A percentile compares a stretch with the other conserved stretches of the same genome.
Evolutionary conservation across 495 filamentous ascomycete species (phyloP).

Genomic region (Cetradonia linearis): DNA sequence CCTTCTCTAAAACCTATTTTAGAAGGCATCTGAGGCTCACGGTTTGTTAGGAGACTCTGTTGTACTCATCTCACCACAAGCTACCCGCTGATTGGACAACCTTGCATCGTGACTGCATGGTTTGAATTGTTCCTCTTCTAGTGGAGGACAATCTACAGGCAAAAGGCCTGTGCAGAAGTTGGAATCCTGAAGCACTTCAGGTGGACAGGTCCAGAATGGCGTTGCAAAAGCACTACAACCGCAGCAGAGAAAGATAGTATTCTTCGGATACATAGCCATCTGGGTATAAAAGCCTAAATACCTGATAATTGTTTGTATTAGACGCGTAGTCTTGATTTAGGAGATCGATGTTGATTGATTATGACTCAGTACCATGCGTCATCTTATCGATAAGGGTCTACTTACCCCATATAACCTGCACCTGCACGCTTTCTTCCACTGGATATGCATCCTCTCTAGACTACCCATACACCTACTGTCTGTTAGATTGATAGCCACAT

Average conservation of each 20-base stretch:
- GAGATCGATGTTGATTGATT: background rate
- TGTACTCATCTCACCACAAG: constrained; percentile 82
- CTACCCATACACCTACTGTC: background rate
- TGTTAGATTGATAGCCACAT: background rate
- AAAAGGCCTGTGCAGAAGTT: background rate
- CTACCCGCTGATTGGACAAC: constrained; percentile 26
- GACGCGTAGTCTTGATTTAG: background rate
- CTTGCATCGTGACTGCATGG: background rate
- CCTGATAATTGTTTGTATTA: background rate
- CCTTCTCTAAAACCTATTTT: background rate
- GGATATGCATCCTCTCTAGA: constrained; percentile 6
- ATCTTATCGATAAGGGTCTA: constrained; percentile 11
- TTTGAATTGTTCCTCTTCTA: background rate
- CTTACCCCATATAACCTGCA: background rate
- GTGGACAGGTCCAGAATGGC: background rate
- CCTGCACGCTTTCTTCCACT: background rate
- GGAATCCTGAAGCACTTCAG: background rate
- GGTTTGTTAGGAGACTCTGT: constrained; percentile 71
- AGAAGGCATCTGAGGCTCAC: background rate
- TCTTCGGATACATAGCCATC: background rate
- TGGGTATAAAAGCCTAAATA: background rate
- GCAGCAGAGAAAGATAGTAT: background rate
- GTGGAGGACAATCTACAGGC: background rate
- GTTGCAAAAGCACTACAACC: background rate
- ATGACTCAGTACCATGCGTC: background rate